Base-by-base conservation (phyloP, 1,284 basidiomycete genomes). In the Cutaneotrichosporon cavernicola region DNA sequence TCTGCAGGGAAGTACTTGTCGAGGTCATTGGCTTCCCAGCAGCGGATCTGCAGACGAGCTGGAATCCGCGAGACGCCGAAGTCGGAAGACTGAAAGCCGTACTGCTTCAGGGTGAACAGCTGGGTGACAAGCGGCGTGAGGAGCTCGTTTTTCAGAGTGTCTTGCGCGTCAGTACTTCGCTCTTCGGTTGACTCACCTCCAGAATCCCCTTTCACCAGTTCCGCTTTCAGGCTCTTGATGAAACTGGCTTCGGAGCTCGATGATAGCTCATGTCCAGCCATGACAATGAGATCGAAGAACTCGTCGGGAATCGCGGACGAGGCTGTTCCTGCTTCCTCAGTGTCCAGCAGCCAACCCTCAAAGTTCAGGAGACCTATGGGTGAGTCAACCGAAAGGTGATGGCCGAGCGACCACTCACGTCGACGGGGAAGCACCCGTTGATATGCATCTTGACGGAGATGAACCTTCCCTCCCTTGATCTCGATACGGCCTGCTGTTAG, bases 261-360 rank as follows among this genome's bases (percentile, higher is more conserved):
- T 4, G 72, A 76, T 76, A 70, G 64, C 60, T 78, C 77, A 47
- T 76, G 73, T n/a, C 77, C 76, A 31, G 71, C 72, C 69, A 73
- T 66, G 1, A 70, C 74, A 22, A 77, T 64, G 26, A 76, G 57
- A 21, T 64, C 68, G 65, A 66, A 70, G 55, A 69, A 67, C 50
- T 76, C 70, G 46, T 72, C 72, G 5, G 77, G 77, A 7, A 77
- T 64, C 32, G 66, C 63, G 4, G 56, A 63, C 6, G 73, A 56
- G 7, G 56, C 61, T n/a, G 61, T 67, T 11, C 67, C 68, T 0
- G 38, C 70, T 32, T 76, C 63, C 49, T 70, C 66, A 6, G 71
- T 69, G 56, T 76, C 74, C 6, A 73, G 62, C 4, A 78, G 62
- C 57, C 70, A 66, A 6, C 69, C 69, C 53, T 70, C 71, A 31